A percentile compares a stretch with the other conserved stretches of the same genome.
Conservation (phyloP, 208 protist species). For the Wallacemonas collosoma region DNA sequence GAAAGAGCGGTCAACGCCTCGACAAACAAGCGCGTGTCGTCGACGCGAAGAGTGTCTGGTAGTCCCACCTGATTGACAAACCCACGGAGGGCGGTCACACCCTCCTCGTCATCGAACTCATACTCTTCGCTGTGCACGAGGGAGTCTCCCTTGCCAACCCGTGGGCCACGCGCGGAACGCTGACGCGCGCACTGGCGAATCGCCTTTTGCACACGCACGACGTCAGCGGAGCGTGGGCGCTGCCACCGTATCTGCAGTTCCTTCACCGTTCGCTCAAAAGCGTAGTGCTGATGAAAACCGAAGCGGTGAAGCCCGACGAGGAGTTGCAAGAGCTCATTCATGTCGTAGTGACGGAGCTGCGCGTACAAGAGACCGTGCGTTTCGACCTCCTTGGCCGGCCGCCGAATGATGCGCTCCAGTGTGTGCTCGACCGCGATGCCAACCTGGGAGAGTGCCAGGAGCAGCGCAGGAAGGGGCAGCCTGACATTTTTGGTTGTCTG, state of each 20-base stretch:
- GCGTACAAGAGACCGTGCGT: constrained; percentile 33
- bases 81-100: neutral
- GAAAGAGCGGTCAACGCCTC: constrained; percentile 43
- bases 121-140: neutral
- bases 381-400: neutral
- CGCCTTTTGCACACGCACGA: neutral
- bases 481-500: neutral
- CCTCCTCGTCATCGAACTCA: neutral
- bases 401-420: constrained; percentile 36
- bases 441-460: constrained; percentile 56
- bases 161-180: neutral
- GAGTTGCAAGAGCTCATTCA: constrained; percentile 46
- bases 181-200: neutral
- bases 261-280: constrained; percentile 29
- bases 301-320: constrained; percentile 73
- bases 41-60: neutral
- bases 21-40: constrained; percentile 25
- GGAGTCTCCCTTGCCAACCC: neutral
- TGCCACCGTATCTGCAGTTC: constrained; percentile 2
- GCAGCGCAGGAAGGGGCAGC: constrained; percentile 49
- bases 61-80: neutral
- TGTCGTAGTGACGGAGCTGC: constrained; percentile 40
- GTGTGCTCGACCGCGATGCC: constrained; percentile 57
- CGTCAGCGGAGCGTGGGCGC: neutral
- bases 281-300: constrained; percentile 56